Base-by-base conservation (phyloP, 2,329 filamentous ascomycete genomes). In the Pseudodiploospora longispora region DNA sequence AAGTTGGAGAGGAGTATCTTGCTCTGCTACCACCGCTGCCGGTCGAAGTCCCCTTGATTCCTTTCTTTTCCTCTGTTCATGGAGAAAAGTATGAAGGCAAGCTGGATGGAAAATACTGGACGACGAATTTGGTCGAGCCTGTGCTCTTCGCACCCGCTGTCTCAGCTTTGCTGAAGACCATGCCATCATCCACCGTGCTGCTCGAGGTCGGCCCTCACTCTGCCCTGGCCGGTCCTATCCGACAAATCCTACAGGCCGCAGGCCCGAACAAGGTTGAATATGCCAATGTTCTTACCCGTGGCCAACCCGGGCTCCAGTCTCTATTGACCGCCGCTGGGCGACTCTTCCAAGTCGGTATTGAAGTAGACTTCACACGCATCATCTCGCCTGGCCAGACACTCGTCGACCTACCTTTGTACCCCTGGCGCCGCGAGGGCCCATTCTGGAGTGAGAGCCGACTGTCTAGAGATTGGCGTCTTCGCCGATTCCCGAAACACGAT, bases 121-220 rank as follows among this genome's bases (percentile, higher is more conserved):
- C 32, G 9, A 28, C 37, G 9, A 53, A 53, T 30, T 31, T 53
- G n/a, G 35, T 43, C 7, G 42, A 36, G 2, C 40, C 43, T 1
- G 49, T 53, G 4, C 41, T 36, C 2, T 52, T 54, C 36, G 19
- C 27, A n/a, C n/a, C 28, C 5, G 43, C 48, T 27, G n/a, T 50
- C 9, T 10, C 19, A 5, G 19, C 6, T 5, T 12, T 40, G 4
- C 6, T 40, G 1, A 42, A 38, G 12, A 30, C 12, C 37, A 44
- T 30, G 8, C 32, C 5, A 31, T 12, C 19, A 34, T n/a, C 5
- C 28, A 47, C 41, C 2, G 41, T 51, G 2, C 47, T 54, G 19
- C 31, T 58, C 2, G 55, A 57, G 39, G 30, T 58, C 6, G 55
- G 55, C 0, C 53, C 55, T 1, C 55, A 58, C 27, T 37, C 51